These are phyloP conservation scores for Nectriaceae sp. DNA, from an alignment of 2,329 filamentous ascomycete genomes.

Conservation along the genomic window DNA sequence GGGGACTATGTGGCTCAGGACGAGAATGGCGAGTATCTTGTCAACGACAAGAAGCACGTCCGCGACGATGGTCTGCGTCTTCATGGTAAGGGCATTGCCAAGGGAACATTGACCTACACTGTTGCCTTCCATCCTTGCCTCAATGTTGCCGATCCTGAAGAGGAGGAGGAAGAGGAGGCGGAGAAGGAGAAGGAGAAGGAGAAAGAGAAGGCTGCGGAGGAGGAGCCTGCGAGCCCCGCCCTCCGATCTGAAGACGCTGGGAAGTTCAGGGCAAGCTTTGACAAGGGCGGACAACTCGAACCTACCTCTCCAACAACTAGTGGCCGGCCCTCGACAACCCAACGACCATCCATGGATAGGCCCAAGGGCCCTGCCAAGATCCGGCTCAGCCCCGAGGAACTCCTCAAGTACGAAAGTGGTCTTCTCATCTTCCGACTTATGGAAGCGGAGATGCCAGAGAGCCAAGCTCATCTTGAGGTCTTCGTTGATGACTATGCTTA, in stretches of 20 bases:
- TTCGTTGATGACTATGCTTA: conserved; percentile 95
- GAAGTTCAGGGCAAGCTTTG: conserved; percentile 44
- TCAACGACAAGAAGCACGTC: conserved; percentile 73
- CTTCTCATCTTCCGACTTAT: conserved; percentile 93
- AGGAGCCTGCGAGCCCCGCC: conserved; percentile 12
- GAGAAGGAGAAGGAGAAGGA: conserved; percentile 31
- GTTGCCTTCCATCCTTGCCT: conserved; percentile 88
- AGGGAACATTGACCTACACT: conserved; percentile 81
- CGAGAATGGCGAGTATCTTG: conserved; percentile 77
- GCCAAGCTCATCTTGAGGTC: conserved; percentile 78
- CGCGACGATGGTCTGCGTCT: conserved; percentile 71
- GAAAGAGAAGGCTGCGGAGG: conserved; percentile 17
- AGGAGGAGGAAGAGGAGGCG: conserved; percentile 66
- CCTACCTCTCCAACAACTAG: conserved; percentile 40
- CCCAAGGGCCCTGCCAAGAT: conserved; percentile 71
- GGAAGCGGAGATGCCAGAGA: conserved; percentile 80
- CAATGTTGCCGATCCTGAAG: conserved; percentile 85
- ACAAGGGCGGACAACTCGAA: conserved; percentile 28
- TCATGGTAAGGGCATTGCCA: conserved; percentile 70
- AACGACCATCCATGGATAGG: conserved; percentile 40
- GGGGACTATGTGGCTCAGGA: conserved; percentile 78
- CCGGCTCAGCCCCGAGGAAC: conserved; percentile 74
- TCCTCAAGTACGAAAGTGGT: conserved; percentile 85
- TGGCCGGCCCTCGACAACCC: conserved; percentile 46
- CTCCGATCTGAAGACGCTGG: conserved; percentile 37